Evolutionary conservation across 179 eudicot species (phyloP).

Genomic region (Actinidia arguta): DNA sequence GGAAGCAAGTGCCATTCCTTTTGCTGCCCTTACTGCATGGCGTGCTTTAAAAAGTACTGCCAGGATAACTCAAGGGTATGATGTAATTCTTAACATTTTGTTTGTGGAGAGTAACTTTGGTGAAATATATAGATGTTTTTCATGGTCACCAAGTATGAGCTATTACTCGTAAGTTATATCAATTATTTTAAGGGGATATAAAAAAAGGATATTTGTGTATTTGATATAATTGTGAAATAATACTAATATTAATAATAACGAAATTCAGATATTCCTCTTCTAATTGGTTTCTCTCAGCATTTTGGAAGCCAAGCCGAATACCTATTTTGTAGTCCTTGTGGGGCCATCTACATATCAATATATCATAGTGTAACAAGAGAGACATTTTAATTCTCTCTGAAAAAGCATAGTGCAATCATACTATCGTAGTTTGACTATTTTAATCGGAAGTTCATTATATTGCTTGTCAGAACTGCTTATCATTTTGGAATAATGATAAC

Average conservation of each 20-base stretch:
- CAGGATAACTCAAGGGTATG: conserved; percentile 86
- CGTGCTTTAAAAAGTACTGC: conserved; percentile 93
- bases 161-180: background rate
- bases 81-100: conserved; percentile 11
- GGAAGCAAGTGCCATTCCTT: conserved; percentile 98
- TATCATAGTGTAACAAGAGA: too few relatives aligned
- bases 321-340: background rate
- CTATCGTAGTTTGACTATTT: background rate
- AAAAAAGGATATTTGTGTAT: too few relatives aligned
- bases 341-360: background rate
- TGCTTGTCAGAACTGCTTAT: background rate
- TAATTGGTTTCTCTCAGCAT: background rate
- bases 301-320: background rate
- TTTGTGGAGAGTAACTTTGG: background rate
- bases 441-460: background rate
- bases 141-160: background rate
- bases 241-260: too few relatives aligned
- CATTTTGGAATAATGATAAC: background rate
- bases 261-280: background rate
- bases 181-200: background rate
- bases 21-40: conserved; percentile 99
- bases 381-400: background rate
- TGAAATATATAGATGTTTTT: background rate
- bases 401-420: background rate
- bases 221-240: too few relatives aligned